Evolutionary conservation across 2,329 filamentous ascomycete species (phyloP).

Genomic region (Chaetomiaceae sp.): DNA sequence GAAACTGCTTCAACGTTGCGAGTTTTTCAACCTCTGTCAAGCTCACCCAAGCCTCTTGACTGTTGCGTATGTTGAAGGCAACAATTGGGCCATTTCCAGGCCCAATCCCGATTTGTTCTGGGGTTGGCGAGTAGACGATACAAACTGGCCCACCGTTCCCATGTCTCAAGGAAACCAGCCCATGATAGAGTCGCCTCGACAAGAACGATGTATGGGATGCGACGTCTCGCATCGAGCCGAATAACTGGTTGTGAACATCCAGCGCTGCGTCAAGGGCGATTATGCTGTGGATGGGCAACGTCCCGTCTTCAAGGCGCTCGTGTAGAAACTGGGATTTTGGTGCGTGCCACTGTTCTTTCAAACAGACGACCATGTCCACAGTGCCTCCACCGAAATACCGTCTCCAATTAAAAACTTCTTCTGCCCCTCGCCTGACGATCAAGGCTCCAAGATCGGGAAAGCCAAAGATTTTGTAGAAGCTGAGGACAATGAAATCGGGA

Average conservation of each 20-base stretch:
- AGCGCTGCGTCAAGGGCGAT: slow-evolving; percentile 75
- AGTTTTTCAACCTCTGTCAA: slow-evolving; percentile 85
- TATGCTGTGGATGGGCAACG: slow-evolving; percentile 85
- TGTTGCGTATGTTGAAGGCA: slow-evolving; percentile 75
- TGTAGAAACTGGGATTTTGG: slow-evolving; percentile 69
- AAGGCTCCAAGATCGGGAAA: slow-evolving; percentile 88
- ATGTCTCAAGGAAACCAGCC: slow-evolving; percentile 60
- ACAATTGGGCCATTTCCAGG: slow-evolving; percentile 66
- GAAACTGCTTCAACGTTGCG: slow-evolving; percentile 70
- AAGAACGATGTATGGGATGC: slow-evolving; percentile 68
- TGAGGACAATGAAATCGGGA: slow-evolving; percentile 82
- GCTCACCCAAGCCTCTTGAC: slow-evolving; percentile 68
- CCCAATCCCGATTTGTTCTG: slow-evolving; percentile 25
- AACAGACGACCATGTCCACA: slow-evolving; percentile 78
- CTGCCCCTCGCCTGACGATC: slow-evolving; percentile 70
- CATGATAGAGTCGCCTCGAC: slow-evolving; percentile 52
- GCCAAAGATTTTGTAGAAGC: slow-evolving; percentile 97
- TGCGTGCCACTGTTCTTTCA: slow-evolving; percentile 79
- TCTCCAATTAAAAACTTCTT: slow-evolving; percentile 58
- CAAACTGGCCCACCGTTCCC: slow-evolving; percentile 64
- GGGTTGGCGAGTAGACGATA: slow-evolving; percentile 54
- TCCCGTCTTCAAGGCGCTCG: slow-evolving; percentile 84
- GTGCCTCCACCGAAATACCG: slow-evolving; percentile 93
- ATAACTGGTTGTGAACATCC: slow-evolving; percentile 63
- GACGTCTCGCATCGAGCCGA: slow-evolving; percentile 64